Evolutionary conservation across 2,329 filamentous ascomycete genomes (phyloP).

Genomic region (Ramularia endophylla): DNA sequence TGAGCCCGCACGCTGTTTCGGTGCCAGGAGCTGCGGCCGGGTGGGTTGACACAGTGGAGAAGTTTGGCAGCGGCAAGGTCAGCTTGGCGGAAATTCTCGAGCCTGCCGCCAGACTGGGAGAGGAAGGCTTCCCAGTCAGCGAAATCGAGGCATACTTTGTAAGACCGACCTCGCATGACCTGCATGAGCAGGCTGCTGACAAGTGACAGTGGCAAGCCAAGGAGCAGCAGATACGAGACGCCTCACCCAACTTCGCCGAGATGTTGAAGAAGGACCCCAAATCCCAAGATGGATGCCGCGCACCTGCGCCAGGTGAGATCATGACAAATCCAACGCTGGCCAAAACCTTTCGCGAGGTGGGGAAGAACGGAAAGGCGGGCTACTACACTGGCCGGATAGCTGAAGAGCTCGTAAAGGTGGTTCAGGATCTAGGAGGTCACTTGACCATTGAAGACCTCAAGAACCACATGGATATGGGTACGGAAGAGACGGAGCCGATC

Average conservation of each 20-base stretch:
- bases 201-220: conserved; percentile 60
- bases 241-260: conserved; percentile 81
- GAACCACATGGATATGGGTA: conserved; percentile 66
- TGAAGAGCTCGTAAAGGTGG: conserved; percentile 71
- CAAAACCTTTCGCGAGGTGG: conserved; percentile 72
- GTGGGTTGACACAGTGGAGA: conserved; percentile 84
- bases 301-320: conserved; percentile 75
- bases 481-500: conserved; percentile 78
- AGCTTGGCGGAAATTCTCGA: conserved; percentile 68
- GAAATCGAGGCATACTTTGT: conserved; percentile 68
- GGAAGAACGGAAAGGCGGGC: conserved; percentile 74
- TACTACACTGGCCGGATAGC: conserved; percentile 87
- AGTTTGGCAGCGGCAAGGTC: conserved; percentile 83
- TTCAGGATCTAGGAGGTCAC: conserved; percentile 68
- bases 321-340: conserved; percentile 81
- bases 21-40: conserved; percentile 87
- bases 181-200: neutral
- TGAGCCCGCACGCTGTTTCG: conserved; percentile 74
- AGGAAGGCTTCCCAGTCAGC: conserved; percentile 84
- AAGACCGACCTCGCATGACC: conserved; percentile 32
- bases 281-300: conserved; percentile 63
- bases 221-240: conserved; percentile 58
- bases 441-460: conserved; percentile 74
- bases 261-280: conserved; percentile 74
- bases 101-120: conserved; percentile 79